These are phyloP conservation scores for Metroxylon sagu DNA, from an alignment of 176 grass and related monocot species.

Conservation along the genomic window DNA sequence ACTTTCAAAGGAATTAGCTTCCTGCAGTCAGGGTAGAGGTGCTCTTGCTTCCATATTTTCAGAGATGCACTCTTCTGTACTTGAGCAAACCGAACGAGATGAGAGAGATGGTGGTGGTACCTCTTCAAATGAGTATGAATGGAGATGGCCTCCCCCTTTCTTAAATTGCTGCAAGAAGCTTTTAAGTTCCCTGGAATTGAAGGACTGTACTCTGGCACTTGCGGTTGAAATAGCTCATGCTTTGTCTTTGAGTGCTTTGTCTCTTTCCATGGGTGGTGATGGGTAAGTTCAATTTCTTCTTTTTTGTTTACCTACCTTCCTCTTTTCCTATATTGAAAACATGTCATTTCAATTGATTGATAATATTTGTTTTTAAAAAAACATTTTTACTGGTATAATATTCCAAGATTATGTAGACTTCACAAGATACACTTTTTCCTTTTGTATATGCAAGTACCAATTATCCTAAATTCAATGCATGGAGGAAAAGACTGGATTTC, in stretches of 20 bases:
- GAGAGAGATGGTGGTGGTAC: slow-evolving; percentile 3
- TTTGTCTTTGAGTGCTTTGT: slow-evolving; percentile 44
- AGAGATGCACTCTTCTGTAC: slow-evolving; percentile 8
- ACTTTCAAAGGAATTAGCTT: slow-evolving; percentile 74
- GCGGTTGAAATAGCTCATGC: slow-evolving; percentile 59
- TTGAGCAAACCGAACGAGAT: slow-evolving; percentile 25
- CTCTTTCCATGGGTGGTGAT: slow-evolving; percentile 43
- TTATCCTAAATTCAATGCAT: too few species aligned
- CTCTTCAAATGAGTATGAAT: slow-evolving; percentile 10
- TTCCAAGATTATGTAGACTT: too few species aligned
- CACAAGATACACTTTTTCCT: too few species aligned
- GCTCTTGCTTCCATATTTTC: slow-evolving; percentile 26
- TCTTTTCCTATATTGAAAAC: too few species aligned
- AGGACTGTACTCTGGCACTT: slow-evolving; percentile 28
- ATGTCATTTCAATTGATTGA: too few species aligned
- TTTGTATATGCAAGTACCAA: too few species aligned
- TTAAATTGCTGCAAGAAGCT: slow-evolving; percentile 36
- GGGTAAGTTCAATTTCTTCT: slow-evolving; percentile 31
- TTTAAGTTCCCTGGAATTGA: slow-evolving; percentile 37
- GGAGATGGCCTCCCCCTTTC: slow-evolving; percentile 18
- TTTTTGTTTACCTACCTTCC: not conserved
- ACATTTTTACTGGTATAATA: too few species aligned
- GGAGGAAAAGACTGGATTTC: too few species aligned
- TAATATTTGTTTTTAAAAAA: too few species aligned
- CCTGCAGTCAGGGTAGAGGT: slow-evolving; percentile 48